Base-by-base conservation (phyloP, 345 rosid species). In the Turritis glabra region DNA sequence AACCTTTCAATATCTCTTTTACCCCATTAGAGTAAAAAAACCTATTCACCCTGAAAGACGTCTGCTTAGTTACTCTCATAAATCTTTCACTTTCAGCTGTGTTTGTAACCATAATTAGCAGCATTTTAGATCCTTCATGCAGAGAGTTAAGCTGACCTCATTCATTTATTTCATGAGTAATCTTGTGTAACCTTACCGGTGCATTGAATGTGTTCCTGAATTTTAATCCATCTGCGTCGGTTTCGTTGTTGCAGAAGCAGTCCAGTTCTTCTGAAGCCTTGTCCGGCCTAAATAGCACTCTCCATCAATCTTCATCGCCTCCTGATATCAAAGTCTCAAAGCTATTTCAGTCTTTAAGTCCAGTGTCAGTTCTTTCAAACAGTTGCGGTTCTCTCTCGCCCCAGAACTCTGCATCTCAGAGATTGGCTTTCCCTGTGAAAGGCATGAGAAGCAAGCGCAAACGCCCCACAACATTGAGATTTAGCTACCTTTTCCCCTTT, bases 281-380 rank as follows among this genome's bases (percentile, higher is more conserved):
- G 63, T 82, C 84, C 3, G 50, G 67, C 61, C 40, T 78, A 32
- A 80, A 72, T 7, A 61, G 26, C 63, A 60, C 73, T 33, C 65
- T 44, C 51, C 78, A 32, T 43, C 61, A 67, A 51, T 69, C 88
- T 54, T 77, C 73, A 50, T 50, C 48, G 7, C 63, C 56, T 59
- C 73, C 73, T 52, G 80, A 77, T 27, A 61, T 59, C 81, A 87
- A 85, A 80, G 84, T 77, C 72, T 79, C 83, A 6, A 79, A 40
- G 60, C 74, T 44, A 43, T 86, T 86, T 50, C 88, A 76, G 74
- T 82, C 90, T 68, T 81, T 82, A 55, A 88, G 97, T 77, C 96
- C 97, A 7, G 86, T 86, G 22, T 94, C 97, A 47, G 94, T 91
- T 70, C 87, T 91, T n/a, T 97, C 86, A 76, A 88, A 82, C 80